These are phyloP conservation scores for Cordyceps cateniannulata DNA, from an alignment of 2,329 filamentous ascomycete species.

Conservation along the genomic window DNA sequence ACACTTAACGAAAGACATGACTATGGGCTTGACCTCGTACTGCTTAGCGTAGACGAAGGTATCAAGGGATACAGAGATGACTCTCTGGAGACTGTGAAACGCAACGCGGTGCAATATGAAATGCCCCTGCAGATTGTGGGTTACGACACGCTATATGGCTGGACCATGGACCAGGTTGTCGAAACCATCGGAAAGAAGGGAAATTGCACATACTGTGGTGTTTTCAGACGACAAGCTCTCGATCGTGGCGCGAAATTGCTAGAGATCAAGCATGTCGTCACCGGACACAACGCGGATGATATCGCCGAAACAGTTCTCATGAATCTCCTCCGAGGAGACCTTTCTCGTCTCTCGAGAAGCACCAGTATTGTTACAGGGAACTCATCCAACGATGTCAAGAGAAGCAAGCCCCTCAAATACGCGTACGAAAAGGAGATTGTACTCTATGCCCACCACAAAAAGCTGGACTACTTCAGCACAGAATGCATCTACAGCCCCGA, in stretches of 20 bases:
- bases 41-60: conserved; percentile 92
- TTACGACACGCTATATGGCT: conserved; percentile 90
- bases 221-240: conserved; percentile 88
- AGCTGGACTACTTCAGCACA: conserved; percentile 95
- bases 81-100: conserved; percentile 90
- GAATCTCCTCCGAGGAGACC: conserved; percentile 87
- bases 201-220: conserved; percentile 98
- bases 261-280: conserved; percentile 87
- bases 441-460: conserved; percentile 93
- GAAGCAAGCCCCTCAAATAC: conserved; percentile 95
- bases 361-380: conserved; percentile 84
- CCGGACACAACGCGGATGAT: conserved; percentile 95
- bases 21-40: conserved; percentile 77
- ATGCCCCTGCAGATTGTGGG: conserved; percentile 90
- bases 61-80: conserved; percentile 97
- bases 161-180: conserved; percentile 99
- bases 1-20: conserved; percentile 85
- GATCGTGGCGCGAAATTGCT: conserved; percentile 86
- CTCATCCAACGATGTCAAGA: conserved; percentile 77
- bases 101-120: conserved; percentile 83
- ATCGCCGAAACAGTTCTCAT: conserved; percentile 96
- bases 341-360: conserved; percentile 78
- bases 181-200: conserved; percentile 95
- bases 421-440: conserved; percentile 99
- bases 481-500: conserved; percentile 98